Conservation (phyloP, 352 stramenopile genomes). For the Phytophthora brassicae region DNA sequence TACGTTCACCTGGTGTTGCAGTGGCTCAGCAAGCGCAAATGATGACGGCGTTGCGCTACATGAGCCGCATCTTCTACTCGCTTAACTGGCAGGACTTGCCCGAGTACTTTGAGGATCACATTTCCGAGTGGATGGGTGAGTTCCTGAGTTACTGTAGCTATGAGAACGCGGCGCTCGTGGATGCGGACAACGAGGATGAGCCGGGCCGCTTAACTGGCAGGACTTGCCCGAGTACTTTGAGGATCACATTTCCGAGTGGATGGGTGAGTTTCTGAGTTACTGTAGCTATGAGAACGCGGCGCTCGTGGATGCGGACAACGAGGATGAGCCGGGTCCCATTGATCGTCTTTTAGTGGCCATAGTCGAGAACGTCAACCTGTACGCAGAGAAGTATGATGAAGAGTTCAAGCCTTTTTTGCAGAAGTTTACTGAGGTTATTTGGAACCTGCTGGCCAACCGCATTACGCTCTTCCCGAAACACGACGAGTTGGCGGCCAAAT, state of each 20-base stretch:
- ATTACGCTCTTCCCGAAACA: slow-evolving; percentile 90
- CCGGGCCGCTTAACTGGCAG: slow-evolving; percentile 96
- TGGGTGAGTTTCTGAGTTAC: slow-evolving; percentile 95
- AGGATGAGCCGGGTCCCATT: slow-evolving; percentile 90
- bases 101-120: slow-evolving; percentile 99
- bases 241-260: slow-evolving; percentile 97
- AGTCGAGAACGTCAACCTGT: slow-evolving; percentile 98
- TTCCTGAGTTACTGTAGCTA: slow-evolving; percentile 96
- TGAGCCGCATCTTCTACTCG: slow-evolving; percentile 98
- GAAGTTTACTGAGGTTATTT: slow-evolving; percentile 92
- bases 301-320: slow-evolving; percentile 91
- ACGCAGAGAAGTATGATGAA: slow-evolving; percentile 99
- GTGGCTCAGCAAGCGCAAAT: slow-evolving; percentile 69
- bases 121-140: slow-evolving; percentile 95
- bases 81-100: slow-evolving; percentile 99
- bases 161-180: slow-evolving; percentile 90
- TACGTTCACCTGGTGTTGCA: slow-evolving; percentile 43
- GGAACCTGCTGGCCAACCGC: slow-evolving; percentile 70
- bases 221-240: slow-evolving; percentile 99
- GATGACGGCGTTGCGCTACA: slow-evolving; percentile 85
- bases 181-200: slow-evolving; percentile 92
- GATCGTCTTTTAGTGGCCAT: slow-evolving; percentile 95
- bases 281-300: slow-evolving; percentile 93
- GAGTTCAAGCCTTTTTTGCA: slow-evolving; percentile 96
- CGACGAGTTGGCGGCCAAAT: slow-evolving; percentile 94